phyloP scores from a whole-genome alignment of 805 yeast genomes.

The Wickerhamiella nectarea region DNA sequence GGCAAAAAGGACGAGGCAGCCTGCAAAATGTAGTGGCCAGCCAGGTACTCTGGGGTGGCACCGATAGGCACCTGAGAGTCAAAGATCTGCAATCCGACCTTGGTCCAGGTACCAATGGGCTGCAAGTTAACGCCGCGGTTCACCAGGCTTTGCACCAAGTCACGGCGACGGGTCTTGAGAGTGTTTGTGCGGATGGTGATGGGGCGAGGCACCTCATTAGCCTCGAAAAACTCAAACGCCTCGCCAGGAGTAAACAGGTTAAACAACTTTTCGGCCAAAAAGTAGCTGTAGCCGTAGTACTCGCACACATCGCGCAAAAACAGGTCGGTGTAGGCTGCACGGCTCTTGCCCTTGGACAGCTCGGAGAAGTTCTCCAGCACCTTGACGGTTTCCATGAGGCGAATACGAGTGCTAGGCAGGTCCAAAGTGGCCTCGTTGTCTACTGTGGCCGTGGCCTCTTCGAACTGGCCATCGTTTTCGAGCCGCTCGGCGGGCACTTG shows the following conservation, averaged over 20 bases:
- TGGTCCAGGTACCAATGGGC: slow-evolving; percentile 96
- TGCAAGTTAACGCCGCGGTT: slow-evolving; percentile 95
- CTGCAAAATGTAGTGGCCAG: slow-evolving; percentile 94
- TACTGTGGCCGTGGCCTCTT: slow-evolving; percentile 22
- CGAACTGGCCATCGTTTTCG: slow-evolving; percentile 13
- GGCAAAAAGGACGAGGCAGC: slow-evolving; percentile 98
- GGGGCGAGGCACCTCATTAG: slow-evolving; percentile 94
- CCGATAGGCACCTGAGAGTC: slow-evolving; percentile 99
- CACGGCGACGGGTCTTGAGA: slow-evolving; percentile 84
- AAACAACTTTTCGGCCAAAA: slow-evolving; percentile 86
- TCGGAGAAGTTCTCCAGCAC: slow-evolving; percentile 73
- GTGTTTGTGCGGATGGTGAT: slow-evolving; percentile 97
- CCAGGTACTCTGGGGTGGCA: slow-evolving; percentile 96
- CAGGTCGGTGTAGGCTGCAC: slow-evolving; percentile 70
- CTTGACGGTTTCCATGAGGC: slow-evolving; percentile 90
- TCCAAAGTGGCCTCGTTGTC: slow-evolving; percentile 31
- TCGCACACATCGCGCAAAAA: slow-evolving; percentile 74
- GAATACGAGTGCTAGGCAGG: slow-evolving; percentile 69
- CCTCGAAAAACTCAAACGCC: slow-evolving; percentile 96
- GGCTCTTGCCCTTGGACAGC: slow-evolving; percentile 53
- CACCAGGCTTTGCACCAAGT: slow-evolving; percentile 84
- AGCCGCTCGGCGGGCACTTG: slow-evolving; percentile 15
- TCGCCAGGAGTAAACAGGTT: slow-evolving; percentile 86
- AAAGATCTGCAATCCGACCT: slow-evolving; percentile 92
- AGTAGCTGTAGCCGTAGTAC: slow-evolving; percentile 86